phyloP scores from a whole-genome alignment of 345 rosid species.

The Pelargonium nanum region DNA sequence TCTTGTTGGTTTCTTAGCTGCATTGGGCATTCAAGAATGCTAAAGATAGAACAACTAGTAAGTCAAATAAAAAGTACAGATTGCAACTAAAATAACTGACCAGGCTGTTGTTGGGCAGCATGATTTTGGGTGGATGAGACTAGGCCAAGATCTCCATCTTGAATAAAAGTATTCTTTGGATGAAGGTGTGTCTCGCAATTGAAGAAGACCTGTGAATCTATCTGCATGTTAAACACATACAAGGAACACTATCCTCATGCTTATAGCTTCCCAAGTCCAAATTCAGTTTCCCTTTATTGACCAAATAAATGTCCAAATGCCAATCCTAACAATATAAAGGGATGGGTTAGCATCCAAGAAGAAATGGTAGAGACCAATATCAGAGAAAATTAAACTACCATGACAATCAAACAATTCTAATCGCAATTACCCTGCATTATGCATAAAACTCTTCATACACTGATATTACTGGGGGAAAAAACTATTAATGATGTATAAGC shows the following conservation, averaged over 20 bases:
- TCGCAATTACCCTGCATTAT: no score
- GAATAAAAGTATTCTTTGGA: slow-evolving; percentile 27
- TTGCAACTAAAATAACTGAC: slow-evolving; percentile 31
- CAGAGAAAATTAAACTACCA: not conserved
- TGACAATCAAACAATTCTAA: no score
- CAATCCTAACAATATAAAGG: slow-evolving; percentile 7
- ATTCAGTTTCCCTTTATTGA: slow-evolving; percentile 3
- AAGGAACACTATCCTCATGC: slow-evolving; percentile 17
- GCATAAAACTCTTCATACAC: not conserved
- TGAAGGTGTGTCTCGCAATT: slow-evolving; percentile 22
- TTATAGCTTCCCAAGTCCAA: slow-evolving; percentile 10
- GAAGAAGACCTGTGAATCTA: slow-evolving; percentile 24
- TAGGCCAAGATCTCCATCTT: slow-evolving; percentile 31
- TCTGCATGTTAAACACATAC: slow-evolving; percentile 30
- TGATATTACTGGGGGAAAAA: no score
- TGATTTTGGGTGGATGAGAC: slow-evolving; percentile 25
- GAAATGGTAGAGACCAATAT: not conserved
- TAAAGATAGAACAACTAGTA: slow-evolving; percentile 1
- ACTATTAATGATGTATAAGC: not conserved
- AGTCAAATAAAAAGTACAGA: slow-evolving; percentile 6
- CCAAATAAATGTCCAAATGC: slow-evolving; percentile 9
- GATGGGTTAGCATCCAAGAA: not conserved
- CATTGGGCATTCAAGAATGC: slow-evolving; percentile 4
- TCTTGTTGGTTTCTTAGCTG: slow-evolving; percentile 78
- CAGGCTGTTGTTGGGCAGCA: slow-evolving; percentile 38